A percentile compares a stretch with the other conserved stretches of the same genome.
Evolutionary conservation across 768 basidiomycete genomes (phyloP).

Genomic region (Tylopilus balloui): DNA sequence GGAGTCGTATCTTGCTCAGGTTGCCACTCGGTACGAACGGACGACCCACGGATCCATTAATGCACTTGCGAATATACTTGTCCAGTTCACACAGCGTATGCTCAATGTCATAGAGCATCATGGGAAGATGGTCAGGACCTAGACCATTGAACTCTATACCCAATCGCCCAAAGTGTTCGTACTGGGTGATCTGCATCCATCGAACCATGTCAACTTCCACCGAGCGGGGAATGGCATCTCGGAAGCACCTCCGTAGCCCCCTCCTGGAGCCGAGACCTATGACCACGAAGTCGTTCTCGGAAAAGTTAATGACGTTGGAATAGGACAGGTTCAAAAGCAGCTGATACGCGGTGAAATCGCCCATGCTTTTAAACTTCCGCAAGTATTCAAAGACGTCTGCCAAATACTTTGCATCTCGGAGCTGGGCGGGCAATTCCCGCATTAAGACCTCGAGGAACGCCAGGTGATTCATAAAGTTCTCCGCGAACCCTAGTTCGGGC

Average conservation of each 20-base stretch:
- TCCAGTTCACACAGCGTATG: constrained; percentile 77
- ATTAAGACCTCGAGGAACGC: constrained; percentile 55
- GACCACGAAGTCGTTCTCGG: constrained; percentile 64
- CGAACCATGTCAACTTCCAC: constrained; percentile 58
- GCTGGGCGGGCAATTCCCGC: constrained; percentile 49
- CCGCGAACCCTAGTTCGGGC: constrained; percentile 47
- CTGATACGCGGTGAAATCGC: constrained; percentile 71
- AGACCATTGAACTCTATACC: constrained; percentile 50
- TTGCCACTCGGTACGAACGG: constrained; percentile 33
- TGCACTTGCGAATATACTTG: constrained; percentile 57
- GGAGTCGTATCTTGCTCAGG: constrained; percentile 34
- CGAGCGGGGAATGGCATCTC: constrained; percentile 35
- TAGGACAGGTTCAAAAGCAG: constrained; percentile 59
- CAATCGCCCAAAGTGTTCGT: constrained; percentile 56
- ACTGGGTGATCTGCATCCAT: constrained; percentile 59
- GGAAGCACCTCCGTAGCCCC: constrained; percentile 69
- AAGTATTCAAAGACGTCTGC: constrained; percentile 62
- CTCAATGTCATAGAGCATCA: constrained; percentile 70
- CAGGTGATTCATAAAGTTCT: constrained; percentile 57
- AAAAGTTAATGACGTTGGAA: constrained; percentile 53
- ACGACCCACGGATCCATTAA: constrained; percentile 31
- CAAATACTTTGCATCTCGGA: constrained; percentile 49
- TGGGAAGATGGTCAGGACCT: constrained; percentile 44
- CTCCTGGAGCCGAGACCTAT: constrained; percentile 63
- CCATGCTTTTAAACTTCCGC: constrained; percentile 62